Conservation (phyloP, 768 basidiomycete genomes). For the Termitomyces sp. region DNA sequence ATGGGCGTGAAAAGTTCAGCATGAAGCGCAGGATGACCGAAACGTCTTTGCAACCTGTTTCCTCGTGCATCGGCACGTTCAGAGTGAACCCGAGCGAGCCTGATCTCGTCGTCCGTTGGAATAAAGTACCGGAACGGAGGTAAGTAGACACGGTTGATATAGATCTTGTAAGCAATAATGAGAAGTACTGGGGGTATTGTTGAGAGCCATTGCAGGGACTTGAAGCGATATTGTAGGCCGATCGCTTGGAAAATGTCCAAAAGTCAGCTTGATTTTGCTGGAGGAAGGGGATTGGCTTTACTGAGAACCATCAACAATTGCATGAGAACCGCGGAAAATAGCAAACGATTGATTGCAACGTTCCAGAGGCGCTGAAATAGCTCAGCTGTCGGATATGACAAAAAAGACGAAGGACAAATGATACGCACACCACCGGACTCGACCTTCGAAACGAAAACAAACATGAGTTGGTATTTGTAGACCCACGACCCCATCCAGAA, state of each 20-base stretch:
- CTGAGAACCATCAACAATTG: constrained; percentile 84
- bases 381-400: neutral
- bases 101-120: constrained; percentile 79
- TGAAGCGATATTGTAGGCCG: constrained; percentile 75
- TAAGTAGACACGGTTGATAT: constrained; percentile 67
- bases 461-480: constrained; percentile 97
- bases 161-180: constrained; percentile 79
- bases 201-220: constrained; percentile 74
- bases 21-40: constrained; percentile 92
- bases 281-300: constrained; percentile 35
- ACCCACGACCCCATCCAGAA: constrained; percentile 87
- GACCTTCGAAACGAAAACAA: constrained; percentile 83
- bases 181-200: constrained; percentile 86
- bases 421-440: constrained; percentile 88
- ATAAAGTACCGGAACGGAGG: constrained; percentile 75
- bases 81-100: constrained; percentile 71
- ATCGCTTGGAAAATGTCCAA: constrained; percentile 50
- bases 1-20: constrained; percentile 85
- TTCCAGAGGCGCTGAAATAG: constrained; percentile 84
- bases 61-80: constrained; percentile 69
- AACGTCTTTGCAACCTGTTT: constrained; percentile 82
- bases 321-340: constrained; percentile 81
- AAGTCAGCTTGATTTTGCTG: constrained; percentile 6
- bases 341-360: constrained; percentile 84
- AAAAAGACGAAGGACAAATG: neutral